Evolutionary conservation across 2,329 filamentous ascomycete genomes (phyloP), one percentile per base, ranked within the genome.

Genomic region (Ceratocystis colombiana): DNA sequence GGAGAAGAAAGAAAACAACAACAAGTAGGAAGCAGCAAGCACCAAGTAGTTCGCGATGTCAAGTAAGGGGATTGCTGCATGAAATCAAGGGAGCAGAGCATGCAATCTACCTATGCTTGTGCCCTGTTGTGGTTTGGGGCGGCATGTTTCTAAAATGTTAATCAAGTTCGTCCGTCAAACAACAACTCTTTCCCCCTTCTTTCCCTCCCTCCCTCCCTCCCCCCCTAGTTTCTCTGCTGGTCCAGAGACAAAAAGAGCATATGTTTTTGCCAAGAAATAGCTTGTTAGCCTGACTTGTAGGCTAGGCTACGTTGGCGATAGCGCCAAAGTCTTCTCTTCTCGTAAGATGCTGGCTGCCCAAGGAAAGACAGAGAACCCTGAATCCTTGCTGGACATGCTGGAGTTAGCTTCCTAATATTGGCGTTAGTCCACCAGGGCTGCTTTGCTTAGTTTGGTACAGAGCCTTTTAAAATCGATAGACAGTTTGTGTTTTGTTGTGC

Each of bases 311-410:
- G 55, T 28, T 30, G 5, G 25, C 33, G 55, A 59, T 30, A 59
- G 55, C 55, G 55, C n/a, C 55, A 59, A 59, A n/a, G 55, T 25
- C 6, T 8, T 22, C 20, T 15, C 55, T 59, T 59, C 25, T 59
- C 55, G 55, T 59, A 59, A 59, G 55, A 59, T 59, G 55, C 8
- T 37, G 33, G 8, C 33, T 15, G 37, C 37, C 37, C 37, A 41
- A 41, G 37, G 10, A 4, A 8, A 33, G 55, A 20, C 37, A 59
- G 55, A 59, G 55, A 37, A 59, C 55, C 55, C 55, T 59, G 28
- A 37, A 59, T 59, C 55, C 55, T 59, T 17, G 17, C 15, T 33
- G 30, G 6, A 7, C 5, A 33, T 33, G 30, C 30, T 33, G 30
- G 30, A 33, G 30, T 7, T 33, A 33, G 30, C 30, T 33, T 33